A percentile compares a stretch with the other conserved stretches of the same genome.
These are phyloP conservation scores for Lasiosphaeria ovina DNA, from an alignment of 495 filamentous ascomycete species.

Conservation along the genomic window DNA sequence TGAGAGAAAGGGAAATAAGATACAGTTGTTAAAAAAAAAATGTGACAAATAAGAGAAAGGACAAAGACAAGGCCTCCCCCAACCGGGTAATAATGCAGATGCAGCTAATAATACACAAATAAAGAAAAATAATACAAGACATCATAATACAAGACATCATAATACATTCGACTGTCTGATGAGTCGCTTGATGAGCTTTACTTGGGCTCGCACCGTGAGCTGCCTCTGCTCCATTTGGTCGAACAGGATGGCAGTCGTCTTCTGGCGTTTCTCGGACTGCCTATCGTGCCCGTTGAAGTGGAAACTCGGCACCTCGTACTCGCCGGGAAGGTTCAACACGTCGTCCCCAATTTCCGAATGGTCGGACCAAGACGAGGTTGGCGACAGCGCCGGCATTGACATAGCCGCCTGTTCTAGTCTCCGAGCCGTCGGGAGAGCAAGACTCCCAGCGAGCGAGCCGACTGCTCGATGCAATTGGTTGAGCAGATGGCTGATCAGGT, in stretches of 20 bases:
- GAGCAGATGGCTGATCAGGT: slow-evolving; percentile 13
- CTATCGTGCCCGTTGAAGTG: background rate
- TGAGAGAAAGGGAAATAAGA: no score
- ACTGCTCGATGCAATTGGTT: background rate
- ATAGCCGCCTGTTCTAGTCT: background rate
- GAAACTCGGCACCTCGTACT: background rate
- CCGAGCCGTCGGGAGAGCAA: background rate
- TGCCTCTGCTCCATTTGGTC: slow-evolving; percentile 9
- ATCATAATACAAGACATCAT: background rate
- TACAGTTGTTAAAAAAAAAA: background rate
- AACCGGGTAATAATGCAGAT: background rate
- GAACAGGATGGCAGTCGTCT: background rate
- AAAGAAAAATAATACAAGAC: background rate
- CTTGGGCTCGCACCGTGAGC: slow-evolving; percentile 1
- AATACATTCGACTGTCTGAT: slow-evolving; percentile 4
- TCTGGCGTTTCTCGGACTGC: background rate
- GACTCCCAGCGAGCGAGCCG: background rate
- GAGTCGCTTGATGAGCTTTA: background rate
- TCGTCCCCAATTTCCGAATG: background rate
- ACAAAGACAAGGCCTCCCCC: background rate
- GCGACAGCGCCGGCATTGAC: background rate
- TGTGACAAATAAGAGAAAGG: background rate
- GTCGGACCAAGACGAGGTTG: background rate
- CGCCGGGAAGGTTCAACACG: background rate
- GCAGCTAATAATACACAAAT: background rate